Conservation (phyloP, 116 monocot species). For the Phalaenopsis hybrid region DNA sequence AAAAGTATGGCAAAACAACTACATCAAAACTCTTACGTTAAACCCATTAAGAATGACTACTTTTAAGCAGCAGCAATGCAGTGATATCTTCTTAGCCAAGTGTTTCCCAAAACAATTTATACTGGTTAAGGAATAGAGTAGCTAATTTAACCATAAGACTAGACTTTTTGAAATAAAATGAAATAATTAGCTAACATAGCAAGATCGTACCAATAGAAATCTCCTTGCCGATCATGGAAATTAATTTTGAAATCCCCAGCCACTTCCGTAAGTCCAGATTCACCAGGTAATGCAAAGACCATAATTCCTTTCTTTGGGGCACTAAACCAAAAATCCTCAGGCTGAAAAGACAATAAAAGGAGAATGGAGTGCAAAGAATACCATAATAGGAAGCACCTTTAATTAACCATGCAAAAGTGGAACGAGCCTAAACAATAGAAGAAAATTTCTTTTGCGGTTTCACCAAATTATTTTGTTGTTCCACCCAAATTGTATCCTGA, state of each 20-base stretch:
- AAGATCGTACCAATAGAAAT: constrained; percentile 79
- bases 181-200: not conserved
- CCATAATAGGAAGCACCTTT: not conserved
- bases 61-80: not conserved
- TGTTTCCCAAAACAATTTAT: not conserved
- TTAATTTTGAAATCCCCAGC: constrained; percentile 95
- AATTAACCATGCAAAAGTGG: not conserved
- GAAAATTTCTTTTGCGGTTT: too few species aligned
- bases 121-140: not conserved
- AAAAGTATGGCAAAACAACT: too few species aligned
- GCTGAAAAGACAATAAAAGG: constrained; percentile 40
- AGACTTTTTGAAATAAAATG: not conserved
- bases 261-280: constrained; percentile 85
- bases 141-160: not conserved
- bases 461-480: too few species aligned
- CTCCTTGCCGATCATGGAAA: constrained; percentile 98
- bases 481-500: too few species aligned
- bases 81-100: not conserved
- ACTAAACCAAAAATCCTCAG: constrained; percentile 96
- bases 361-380: not conserved
- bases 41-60: too few species aligned
- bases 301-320: constrained; percentile 91
- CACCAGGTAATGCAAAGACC: constrained; percentile 98
- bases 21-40: too few species aligned
- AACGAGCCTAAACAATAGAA: not conserved